phyloP scores from a whole-genome alignment of 768 basidiomycete genomes.

The Russula virescens region DNA sequence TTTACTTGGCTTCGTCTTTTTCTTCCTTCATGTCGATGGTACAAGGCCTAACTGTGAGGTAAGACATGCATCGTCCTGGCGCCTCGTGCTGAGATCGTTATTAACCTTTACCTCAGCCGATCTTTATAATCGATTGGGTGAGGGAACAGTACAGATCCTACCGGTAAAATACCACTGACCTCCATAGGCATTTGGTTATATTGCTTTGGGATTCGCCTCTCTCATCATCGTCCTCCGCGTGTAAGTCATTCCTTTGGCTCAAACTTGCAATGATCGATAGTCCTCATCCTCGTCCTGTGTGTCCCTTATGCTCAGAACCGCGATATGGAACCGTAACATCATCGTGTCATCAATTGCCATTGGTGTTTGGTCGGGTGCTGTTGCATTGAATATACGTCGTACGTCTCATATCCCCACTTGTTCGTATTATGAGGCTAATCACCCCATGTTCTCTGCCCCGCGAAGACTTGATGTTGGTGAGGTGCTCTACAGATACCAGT shows the following conservation, averaged over 20 bases:
- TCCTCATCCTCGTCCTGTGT: neutral
- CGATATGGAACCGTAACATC: slow-evolving; percentile 7
- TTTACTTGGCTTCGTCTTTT: neutral
- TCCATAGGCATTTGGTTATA: too few species aligned
- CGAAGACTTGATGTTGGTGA: slow-evolving; percentile 3
- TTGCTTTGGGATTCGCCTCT: too few species aligned
- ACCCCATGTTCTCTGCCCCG: neutral
- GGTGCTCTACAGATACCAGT: neutral
- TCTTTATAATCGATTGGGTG: too few species aligned
- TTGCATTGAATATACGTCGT: neutral
- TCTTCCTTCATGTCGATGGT: neutral
- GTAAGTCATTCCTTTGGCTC: too few species aligned
- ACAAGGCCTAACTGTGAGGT: neutral
- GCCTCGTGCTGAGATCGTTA: neutral
- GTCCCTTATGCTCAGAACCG: neutral
- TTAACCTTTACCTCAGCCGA: neutral
- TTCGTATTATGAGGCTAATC: neutral
- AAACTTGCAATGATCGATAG: neutral
- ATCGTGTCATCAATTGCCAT: neutral
- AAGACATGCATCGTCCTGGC: neutral
- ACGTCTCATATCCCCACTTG: neutral
- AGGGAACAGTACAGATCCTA: too few species aligned
- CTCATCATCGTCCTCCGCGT: too few species aligned
- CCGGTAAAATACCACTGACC: too few species aligned
- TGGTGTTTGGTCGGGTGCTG: slow-evolving; percentile 1